phyloP scores from a whole-genome alignment of 2,329 filamentous ascomycete genomes.

The Beauveria asiatica region DNA sequence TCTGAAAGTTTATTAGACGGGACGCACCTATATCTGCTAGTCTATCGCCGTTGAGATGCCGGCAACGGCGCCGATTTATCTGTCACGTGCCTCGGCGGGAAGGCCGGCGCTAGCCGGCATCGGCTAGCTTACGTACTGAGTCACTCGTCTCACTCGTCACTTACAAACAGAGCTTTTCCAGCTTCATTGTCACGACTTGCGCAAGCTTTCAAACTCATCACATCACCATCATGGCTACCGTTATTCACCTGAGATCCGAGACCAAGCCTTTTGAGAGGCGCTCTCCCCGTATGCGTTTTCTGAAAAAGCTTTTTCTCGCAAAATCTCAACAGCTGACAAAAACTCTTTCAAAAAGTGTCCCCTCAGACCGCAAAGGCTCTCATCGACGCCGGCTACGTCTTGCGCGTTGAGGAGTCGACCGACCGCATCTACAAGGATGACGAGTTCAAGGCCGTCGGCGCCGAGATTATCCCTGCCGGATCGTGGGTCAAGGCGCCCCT shows the following conservation, averaged over 20 bases:
- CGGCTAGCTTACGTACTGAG: background rate
- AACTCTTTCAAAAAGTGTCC: constrained; percentile 11
- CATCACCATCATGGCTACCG: constrained; percentile 8
- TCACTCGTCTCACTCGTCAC: background rate
- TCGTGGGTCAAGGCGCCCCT: constrained; percentile 59
- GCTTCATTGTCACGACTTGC: background rate
- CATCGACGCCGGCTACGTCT: constrained; percentile 58
- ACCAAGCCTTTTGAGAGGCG: constrained; percentile 14
- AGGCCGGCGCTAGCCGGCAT: background rate
- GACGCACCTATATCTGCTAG: no score
- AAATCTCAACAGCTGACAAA: background rate
- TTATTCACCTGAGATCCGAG: constrained; percentile 13
- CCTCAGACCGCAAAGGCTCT: constrained; percentile 30
- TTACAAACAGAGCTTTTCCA: background rate
- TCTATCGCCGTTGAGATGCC: background rate
- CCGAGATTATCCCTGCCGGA: constrained; percentile 55
- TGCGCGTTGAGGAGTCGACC: constrained; percentile 57
- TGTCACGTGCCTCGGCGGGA: background rate
- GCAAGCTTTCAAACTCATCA: background rate
- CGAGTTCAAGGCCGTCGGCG: constrained; percentile 54
- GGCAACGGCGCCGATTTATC: background rate
- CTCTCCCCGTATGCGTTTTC: constrained; percentile 7
- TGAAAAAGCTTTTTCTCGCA: background rate
- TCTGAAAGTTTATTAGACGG: no score
- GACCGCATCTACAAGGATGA: constrained; percentile 55